phyloP scores from a whole-genome alignment of 768 basidiomycete species.

The Lentinus brumalis region DNA sequence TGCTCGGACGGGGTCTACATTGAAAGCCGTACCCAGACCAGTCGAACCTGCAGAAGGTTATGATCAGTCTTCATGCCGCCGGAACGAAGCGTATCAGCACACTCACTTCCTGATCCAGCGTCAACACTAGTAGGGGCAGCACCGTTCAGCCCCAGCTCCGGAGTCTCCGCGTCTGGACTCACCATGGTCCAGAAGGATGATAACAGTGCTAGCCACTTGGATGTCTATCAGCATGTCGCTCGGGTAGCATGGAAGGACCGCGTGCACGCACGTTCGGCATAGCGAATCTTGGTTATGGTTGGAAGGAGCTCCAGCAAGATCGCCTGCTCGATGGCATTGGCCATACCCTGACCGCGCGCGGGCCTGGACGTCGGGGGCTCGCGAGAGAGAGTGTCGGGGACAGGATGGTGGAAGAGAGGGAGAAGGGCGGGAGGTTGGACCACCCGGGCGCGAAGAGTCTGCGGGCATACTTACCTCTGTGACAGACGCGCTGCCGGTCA shows the following conservation, averaged over 20 bases:
- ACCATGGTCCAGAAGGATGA: constrained; percentile 60
- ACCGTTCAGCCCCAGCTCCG: background rate
- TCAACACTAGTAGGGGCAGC: constrained; percentile 45
- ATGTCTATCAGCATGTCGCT: background rate
- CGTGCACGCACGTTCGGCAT: constrained; percentile 22
- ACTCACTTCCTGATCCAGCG: constrained; percentile 53
- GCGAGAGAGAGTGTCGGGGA: background rate
- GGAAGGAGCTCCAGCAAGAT: constrained; percentile 11
- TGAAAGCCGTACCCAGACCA: constrained; percentile 52
- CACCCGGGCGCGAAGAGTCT: background rate
- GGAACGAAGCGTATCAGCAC: background rate
- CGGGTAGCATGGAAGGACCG: background rate
- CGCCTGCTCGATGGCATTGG: constrained; percentile 1
- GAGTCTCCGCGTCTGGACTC: constrained; percentile 24
- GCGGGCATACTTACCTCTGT: too few relatives aligned
- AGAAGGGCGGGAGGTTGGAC: background rate
- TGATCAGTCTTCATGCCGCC: background rate
- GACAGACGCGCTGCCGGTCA: too few relatives aligned
- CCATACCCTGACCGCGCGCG: background rate
- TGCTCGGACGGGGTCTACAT: background rate
- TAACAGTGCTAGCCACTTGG: constrained; percentile 53
- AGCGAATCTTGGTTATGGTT: constrained; percentile 20
- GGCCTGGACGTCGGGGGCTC: background rate
- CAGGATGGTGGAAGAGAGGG: background rate
- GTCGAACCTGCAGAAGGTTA: constrained; percentile 39